Evolutionary conservation across 1,284 basidiomycete genomes (phyloP), one percentile per base, ranked within the genome.

Genomic region (Naganishia liquefaciens): DNA sequence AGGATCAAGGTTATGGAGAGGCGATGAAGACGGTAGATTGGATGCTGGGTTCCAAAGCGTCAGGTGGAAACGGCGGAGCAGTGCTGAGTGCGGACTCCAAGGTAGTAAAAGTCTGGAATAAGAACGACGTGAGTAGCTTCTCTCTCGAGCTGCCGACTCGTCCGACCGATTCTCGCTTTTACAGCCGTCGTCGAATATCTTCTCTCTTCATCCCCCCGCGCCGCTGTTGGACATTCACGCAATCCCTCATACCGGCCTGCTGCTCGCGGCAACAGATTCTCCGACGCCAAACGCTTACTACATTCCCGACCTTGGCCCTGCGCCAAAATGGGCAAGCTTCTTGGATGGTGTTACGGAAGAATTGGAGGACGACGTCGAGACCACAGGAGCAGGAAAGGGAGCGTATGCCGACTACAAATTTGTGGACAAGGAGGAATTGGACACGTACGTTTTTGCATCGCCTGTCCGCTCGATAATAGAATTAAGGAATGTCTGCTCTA

Each of bases 341-440:
- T 85, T 99, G 65, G 96, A 99, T 80, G 93, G 91, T 71, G 88
- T 99, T 74, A 99, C 96, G 0, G 96, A 99, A 76, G 93, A 97
- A 76, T 88, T 97, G 86, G 94, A 94, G 73, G 90, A 92, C 73
- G 88, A 90, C 74, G 84, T 86, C 0, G 63, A 68, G n/a, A n/a
- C 43, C 7, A 71, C 75, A 61, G 76, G 79, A 25, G 74, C 71
- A 5, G 79, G 77, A 33, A 80, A 80, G 71, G 79, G 81, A 39
- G 79, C 82, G 15, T 99, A 98, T 78, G 89, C 95, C 76, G 96
- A 98, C 81, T 99, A 89, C 86, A 99, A 99, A 80, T 99, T 99
- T 75, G 85, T 99, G 69, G 92, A 95, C 79, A 84, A 90, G 66
- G 82, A 81, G 70, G 96, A 99, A 77, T 84, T 99, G 66, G 85